Percentiles rank a stretch among this genome's conserved stretches.
Conservation (phyloP, 768 basidiomycete genomes). For the Leccinum sublutescens region DNA sequence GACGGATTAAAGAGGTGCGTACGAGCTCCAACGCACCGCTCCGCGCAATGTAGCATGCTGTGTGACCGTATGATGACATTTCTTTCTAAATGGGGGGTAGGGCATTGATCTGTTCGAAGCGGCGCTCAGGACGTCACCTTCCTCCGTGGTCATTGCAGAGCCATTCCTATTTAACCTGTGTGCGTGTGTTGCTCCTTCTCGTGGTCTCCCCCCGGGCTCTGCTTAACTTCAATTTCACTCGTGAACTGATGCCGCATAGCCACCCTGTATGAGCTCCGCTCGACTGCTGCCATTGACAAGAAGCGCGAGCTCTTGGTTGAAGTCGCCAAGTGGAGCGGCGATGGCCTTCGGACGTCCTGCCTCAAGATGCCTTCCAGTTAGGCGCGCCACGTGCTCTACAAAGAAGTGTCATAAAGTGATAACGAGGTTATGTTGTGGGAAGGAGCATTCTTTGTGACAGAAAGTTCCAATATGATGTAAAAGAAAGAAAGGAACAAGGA, state of each 20-base stretch:
- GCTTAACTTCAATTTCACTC: background rate
- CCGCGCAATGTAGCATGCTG: no score
- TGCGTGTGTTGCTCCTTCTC: conserved; percentile 35
- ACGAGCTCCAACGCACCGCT: background rate
- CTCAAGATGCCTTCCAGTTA: conserved; percentile 73
- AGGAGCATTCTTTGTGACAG: background rate
- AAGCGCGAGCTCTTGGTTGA: conserved; percentile 73
- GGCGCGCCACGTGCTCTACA: background rate
- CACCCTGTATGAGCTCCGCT: conserved; percentile 80
- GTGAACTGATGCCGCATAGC: conserved; percentile 35
- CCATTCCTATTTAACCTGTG: conserved; percentile 86
- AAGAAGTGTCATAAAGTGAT: conserved; percentile 11
- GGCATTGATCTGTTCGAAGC: conserved; percentile 68
- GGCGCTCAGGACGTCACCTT: conserved; percentile 61
- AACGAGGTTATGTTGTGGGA: conserved; percentile 5
- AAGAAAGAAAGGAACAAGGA: conserved; percentile 19
- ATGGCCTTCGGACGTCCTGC: conserved; percentile 73
- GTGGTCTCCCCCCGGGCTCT: background rate
- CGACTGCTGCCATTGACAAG: conserved; percentile 68
- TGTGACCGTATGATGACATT: no score
- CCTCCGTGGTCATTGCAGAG: conserved; percentile 71
- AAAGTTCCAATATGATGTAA: background rate
- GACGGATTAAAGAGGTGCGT: conserved; percentile 65
- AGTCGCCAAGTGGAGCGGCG: conserved; percentile 84
- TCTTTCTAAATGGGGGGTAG: conserved; percentile 32